Evolutionary conservation across 306 rosid genomes (phyloP), one percentile per base, ranked within the genome.

Genomic region (Rosa lucieae): DNA sequence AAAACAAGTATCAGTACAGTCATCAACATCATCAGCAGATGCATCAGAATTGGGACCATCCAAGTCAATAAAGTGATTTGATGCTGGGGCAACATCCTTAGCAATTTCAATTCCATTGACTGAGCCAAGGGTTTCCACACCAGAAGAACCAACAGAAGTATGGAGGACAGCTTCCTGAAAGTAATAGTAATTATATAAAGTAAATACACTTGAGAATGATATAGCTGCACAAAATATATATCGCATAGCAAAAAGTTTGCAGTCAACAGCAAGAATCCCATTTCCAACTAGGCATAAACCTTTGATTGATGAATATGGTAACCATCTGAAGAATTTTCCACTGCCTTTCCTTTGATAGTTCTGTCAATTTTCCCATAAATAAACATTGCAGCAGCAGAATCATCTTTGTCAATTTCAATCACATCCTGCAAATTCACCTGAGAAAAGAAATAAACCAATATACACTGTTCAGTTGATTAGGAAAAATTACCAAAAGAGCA

Each of bases 341-440:
- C 47, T 58, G 83, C 82, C 89, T 94, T 92, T 70, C 91, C 97
- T 76, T 92, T 92, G 65, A 61, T 79, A 76, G 65, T 80, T 69
- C 55, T 73, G 74, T 77, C 74, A 85, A 83, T 72, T 35, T 63
- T 81, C 53, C 91, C 91, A 43, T 81, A 86, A 61, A 82, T 65
- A 59, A 85, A 56, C 82, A 81, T 80, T 76, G 86, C 80, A 67
- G 77, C 87, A 44, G 82, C 68, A 43, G 82, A 81, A 76, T 83
- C 93, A 53, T 86, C 88, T 1, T 84, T 17, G 61, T 89, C 92
- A 44, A 92, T 51, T 69, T 89, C 91, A 77, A 94, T 89, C 81
- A 88, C 88, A 42, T 87, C 88, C 29, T 65, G 78, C 56, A 79
- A 39, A 82, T 80, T 59, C 76, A 73, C 86, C 98, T 94, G 69